Evolutionary conservation across 139 green algal genomes (phyloP).

Genomic region (Chlamydomonas sp.): DNA sequence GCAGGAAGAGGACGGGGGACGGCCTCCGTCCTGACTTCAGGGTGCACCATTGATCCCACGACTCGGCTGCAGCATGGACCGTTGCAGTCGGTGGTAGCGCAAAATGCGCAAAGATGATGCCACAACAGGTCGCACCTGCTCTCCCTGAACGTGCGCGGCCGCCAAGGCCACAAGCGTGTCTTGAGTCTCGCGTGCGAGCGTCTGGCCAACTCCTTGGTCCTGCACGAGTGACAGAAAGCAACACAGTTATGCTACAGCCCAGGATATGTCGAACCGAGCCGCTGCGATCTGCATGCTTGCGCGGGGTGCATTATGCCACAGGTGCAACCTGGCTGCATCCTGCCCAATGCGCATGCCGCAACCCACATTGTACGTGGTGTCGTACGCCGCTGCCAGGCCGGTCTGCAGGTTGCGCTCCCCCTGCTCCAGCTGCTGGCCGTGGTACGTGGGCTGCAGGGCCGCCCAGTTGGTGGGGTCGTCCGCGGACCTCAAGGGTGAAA

Average conservation of each 20-base stretch:
- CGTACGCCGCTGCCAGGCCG: background rate
- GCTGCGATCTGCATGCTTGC: background rate
- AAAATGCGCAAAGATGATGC: too few species aligned
- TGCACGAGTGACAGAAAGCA: background rate
- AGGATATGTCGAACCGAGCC: too few species aligned
- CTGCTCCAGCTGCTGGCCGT: background rate
- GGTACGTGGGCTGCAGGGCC: slow-evolving; percentile 22
- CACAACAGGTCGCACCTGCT: background rate
- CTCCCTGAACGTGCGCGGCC: background rate
- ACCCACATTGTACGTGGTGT: background rate
- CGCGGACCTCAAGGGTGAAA: background rate
- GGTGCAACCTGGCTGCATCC: too few species aligned
- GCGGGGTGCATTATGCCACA: background rate
- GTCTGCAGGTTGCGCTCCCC: background rate
- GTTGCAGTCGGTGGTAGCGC: too few species aligned
- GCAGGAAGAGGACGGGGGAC: background rate
- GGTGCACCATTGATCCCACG: too few species aligned
- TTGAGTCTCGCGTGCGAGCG: background rate
- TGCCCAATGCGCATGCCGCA: too few species aligned
- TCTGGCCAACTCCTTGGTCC: background rate
- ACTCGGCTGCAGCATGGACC: too few species aligned
- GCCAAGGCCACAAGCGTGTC: background rate
- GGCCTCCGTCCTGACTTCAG: background rate
- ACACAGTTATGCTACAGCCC: too few species aligned
- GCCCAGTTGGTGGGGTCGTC: slow-evolving; percentile 21